Conservation (phyloP, 768 basidiomycete genomes). For the Tylopilus balloui region DNA sequence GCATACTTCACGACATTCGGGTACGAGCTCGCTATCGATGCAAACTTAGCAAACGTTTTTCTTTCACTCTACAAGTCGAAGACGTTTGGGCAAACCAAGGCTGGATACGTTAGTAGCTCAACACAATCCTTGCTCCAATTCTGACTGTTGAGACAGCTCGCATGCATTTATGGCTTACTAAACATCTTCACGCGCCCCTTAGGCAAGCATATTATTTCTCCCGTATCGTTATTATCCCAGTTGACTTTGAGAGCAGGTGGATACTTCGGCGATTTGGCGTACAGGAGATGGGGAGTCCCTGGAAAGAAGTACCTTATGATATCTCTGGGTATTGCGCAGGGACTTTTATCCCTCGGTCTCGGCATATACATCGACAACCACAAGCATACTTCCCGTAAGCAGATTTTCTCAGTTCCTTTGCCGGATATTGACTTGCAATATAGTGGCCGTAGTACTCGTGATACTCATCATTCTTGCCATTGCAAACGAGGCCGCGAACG, state of each 20-base stretch:
- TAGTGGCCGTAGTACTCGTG: neutral
- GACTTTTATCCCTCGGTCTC: constrained; percentile 3
- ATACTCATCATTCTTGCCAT: neutral
- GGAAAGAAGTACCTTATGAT: constrained; percentile 6
- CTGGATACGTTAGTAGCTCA: constrained; percentile 5
- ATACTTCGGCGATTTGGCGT: constrained; percentile 4
- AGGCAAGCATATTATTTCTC: neutral
- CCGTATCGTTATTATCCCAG: neutral
- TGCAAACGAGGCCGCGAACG: constrained; percentile 1
- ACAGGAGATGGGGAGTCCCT: constrained; percentile 5
- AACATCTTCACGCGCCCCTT: constrained; percentile 3
- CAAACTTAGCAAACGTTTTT: constrained; percentile 5
- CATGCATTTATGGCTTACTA: constrained; percentile 2
- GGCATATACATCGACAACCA: constrained; percentile 40
- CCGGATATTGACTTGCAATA: neutral
- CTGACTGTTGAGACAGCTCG: neutral
- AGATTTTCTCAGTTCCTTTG: neutral
- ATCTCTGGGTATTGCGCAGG: constrained; percentile 1
- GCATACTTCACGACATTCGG: constrained; percentile 6
- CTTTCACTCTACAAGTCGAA: constrained; percentile 1
- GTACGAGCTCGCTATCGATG: constrained; percentile 2
- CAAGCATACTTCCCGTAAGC: constrained; percentile 18
- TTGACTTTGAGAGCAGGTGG: constrained; percentile 1
- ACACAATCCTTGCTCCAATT: neutral
- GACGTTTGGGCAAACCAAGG: constrained; percentile 4